Evolutionary conservation across 805 yeast genomes (phyloP).

Genomic region (Lipomyces mesembrius): DNA sequence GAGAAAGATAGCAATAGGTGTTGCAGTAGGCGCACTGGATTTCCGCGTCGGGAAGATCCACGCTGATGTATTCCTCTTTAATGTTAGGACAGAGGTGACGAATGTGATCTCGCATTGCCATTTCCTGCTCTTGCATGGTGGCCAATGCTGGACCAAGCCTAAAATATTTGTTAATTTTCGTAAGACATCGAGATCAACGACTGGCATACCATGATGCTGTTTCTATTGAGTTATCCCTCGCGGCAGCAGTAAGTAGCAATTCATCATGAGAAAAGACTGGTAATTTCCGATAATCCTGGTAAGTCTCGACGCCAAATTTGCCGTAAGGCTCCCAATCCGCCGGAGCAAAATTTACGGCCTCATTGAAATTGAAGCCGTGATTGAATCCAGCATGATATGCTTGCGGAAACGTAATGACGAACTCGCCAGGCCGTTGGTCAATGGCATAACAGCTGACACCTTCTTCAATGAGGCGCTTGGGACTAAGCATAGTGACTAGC

Average conservation of each 20-base stretch:
- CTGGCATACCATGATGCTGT: conserved; percentile 36
- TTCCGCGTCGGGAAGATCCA: conserved; percentile 21
- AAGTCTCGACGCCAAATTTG: conserved; percentile 41
- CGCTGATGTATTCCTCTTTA: conserved; percentile 1
- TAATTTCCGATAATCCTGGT: conserved; percentile 41
- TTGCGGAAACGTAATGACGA: conserved; percentile 82
- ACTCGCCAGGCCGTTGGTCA: conserved; percentile 79
- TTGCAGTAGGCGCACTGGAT: conserved; percentile 38
- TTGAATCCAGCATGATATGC: conserved; percentile 93
- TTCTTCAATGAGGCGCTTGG: conserved; percentile 55
- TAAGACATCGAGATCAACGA: not conserved
- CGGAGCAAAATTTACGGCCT: conserved; percentile 51
- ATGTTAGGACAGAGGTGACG: conserved; percentile 20
- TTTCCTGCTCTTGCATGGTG: conserved; percentile 28
- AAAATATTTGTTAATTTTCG: not conserved
- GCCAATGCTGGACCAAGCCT: conserved; percentile 37
- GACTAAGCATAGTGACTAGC: conserved; percentile 77
- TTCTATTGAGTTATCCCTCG: conserved; percentile 35
- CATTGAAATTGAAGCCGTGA: conserved; percentile 69
- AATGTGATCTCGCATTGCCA: conserved; percentile 20
- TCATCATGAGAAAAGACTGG: conserved; percentile 49
- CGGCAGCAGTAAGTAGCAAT: conserved; percentile 39
- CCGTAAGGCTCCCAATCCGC: conserved; percentile 49
- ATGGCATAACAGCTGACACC: conserved; percentile 59
- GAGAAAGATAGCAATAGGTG: conserved; percentile 38